Evolutionary conservation across 2,329 filamentous ascomycete genomes (phyloP), one percentile per base, ranked within the genome.

Genomic region (Paecilomyces fulvus): DNA sequence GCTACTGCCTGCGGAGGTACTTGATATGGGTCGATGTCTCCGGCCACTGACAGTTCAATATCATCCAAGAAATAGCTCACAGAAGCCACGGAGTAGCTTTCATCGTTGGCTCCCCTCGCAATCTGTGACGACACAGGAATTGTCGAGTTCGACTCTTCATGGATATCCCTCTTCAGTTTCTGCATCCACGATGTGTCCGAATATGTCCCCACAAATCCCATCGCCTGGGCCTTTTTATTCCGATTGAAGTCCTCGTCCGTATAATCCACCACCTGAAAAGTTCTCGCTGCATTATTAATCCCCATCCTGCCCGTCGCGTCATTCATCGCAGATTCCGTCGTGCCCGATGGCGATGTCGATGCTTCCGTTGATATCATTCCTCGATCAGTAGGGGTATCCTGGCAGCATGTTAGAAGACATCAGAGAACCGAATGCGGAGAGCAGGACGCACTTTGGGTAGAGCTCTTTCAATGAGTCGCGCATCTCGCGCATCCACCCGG

Each of bases 131-230:
- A 43, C 14, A 53, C 20, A n/a, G 30, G 7, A 37, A 54, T 54
- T 25, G 46, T 54, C 2, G 57, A 31, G 33, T 59, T 53, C 37
- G 58, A 59, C 1, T 63, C 66, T 31, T 62, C 63, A 52, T 71
- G 68, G 52, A 74, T 70, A 30, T 69, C 61, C 53, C 71, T 67
- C 51, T 69, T 72, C 54, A 77, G 61, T 54, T 71, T 67, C 59
- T 76, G 72, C 25, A 77, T 60, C 75, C 75, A 78, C 21, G 69
- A 70, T 46, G 75, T 67, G 53, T 76, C 74, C 4, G 75, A 76
- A 54, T 75, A 73, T 56, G 75, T 76, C 10, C 75, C 75, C 55
- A 76, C 69, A 62, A 75, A 77, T 0, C 75, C 73, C 30, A 70
- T 70, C 1, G 69, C 66, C 52, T 71, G 67, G 11, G 70, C 67